Evolutionary conservation across 2,329 filamentous ascomycete species (phyloP), one percentile per base, ranked within the genome.

Genomic region (Aspergillus sp.): DNA sequence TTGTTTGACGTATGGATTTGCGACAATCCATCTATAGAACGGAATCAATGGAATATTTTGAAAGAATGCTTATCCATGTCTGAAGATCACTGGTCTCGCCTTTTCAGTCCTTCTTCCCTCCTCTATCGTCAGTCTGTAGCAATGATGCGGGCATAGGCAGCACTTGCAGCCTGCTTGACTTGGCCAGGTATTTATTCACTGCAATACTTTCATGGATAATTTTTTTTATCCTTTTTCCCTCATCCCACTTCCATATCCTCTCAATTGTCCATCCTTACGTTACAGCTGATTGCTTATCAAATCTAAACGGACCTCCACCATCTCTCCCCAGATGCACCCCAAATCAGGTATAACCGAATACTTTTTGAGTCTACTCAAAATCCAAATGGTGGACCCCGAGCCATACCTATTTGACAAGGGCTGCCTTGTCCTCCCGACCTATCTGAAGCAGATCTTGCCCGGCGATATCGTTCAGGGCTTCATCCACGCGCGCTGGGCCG

Each of bases 391-490:
- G 27, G 12, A 39, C 3, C 12, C 36, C 27, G 36, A 47, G 38
- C 38, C 44, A n/a, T 58, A 57, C 45, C 34, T 36, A 5, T 57
- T 54, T 41, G 43, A 57, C 10, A 10, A 33, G n/a, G 39, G 30
- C 0, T 44, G 47, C 10, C 55, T 59, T 42, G 3, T 29, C 2
- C 28, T 57, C 8, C 57, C 58, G 28, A 7, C 7, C 4, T 51
- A 46, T 35, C 50, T 62, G 38, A 34, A 44, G 9, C 9, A 45
- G 12, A 40, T 46, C 9, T 33, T 51, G 19, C 42, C 50, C 5
- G 6, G n/a, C 9, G 45, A 44, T 3, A 19, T 55, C 2, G 44
- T 35, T 27, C 8, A 45, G 3, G 48, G 51, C 1, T 49, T 61
- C 34, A 26, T 40, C 4, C 9, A 50, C 5, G 52, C 57, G 9